Percentiles rank a stretch among this genome's conserved stretches.
phyloP scores from a whole-genome alignment of 495 filamentous ascomycete species.

The Tuber calosporum region DNA sequence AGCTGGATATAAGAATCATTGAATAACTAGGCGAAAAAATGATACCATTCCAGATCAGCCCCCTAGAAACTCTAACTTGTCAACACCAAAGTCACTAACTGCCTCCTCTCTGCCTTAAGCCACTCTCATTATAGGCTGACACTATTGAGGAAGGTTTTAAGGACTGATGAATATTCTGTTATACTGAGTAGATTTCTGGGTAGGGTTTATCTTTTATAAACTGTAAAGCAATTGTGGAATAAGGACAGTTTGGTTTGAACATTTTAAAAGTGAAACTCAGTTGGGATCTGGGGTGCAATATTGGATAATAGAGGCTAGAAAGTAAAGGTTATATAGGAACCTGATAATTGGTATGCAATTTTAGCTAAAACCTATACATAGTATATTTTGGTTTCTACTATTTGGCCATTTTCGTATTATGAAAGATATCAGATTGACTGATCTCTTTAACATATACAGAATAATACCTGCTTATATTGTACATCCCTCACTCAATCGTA shows the following conservation, averaged over 20 bases:
- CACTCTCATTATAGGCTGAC: slow-evolving; percentile 12
- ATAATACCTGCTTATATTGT: slow-evolving; percentile 9
- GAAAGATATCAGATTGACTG: background rate
- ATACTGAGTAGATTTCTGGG: background rate
- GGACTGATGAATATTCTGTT: slow-evolving; percentile 14
- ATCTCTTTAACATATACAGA: slow-evolving; percentile 13
- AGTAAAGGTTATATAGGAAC: slow-evolving; percentile 8
- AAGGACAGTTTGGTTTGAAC: slow-evolving; percentile 13
- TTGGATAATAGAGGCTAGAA: background rate
- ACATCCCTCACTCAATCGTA: background rate
- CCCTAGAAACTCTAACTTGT: background rate
- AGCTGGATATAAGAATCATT: too few relatives aligned
- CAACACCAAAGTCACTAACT: background rate
- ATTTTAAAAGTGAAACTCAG: slow-evolving; percentile 9
- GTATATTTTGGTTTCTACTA: slow-evolving; percentile 3
- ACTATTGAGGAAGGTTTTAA: slow-evolving; percentile 16
- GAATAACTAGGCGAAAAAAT: background rate
- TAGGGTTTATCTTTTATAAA: slow-evolving; percentile 6
- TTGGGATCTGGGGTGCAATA: slow-evolving; percentile 12
- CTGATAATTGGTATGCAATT: slow-evolving; percentile 11
- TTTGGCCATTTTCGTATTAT: slow-evolving; percentile 13
- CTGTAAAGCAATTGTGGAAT: background rate
- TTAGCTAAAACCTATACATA: slow-evolving; percentile 6
- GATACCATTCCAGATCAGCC: background rate
- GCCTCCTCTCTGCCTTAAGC: slow-evolving; percentile 1